These are phyloP conservation scores for Solanum sitiens DNA, from an alignment of 257 asterid species.

Conservation along the genomic window DNA sequence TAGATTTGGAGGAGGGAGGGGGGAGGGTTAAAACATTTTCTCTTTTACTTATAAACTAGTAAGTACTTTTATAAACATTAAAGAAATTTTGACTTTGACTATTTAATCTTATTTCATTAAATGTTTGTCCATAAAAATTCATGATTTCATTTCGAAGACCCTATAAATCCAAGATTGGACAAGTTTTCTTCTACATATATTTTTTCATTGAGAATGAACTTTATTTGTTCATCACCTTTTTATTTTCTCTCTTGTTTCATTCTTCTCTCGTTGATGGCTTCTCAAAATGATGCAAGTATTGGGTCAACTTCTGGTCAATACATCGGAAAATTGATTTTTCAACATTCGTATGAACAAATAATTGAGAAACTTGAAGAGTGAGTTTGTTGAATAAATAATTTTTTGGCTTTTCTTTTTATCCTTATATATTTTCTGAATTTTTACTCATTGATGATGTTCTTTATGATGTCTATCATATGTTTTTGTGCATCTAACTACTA, in stretches of 20 bases:
- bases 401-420: background rate
- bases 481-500: background rate
- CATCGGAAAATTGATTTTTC: background rate
- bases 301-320: background rate
- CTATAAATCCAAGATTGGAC: background rate
- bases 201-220: background rate
- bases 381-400: background rate
- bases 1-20: too few species aligned
- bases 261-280: background rate
- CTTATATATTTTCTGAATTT: background rate
- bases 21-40: too few species aligned
- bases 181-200: background rate
- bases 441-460: background rate
- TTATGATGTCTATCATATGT: background rate
- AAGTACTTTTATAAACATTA: background rate
- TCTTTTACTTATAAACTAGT: too few species aligned
- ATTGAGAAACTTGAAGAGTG: background rate
- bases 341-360: background rate
- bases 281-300: background rate
- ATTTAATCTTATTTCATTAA: background rate
- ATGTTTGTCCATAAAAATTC: background rate
- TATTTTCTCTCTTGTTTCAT: background rate
- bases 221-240: background rate
- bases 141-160: background rate
- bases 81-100: background rate